Evolutionary conservation across 2,329 filamentous ascomycete species (phyloP).

Genomic region (Leptographium wingfieldii): DNA sequence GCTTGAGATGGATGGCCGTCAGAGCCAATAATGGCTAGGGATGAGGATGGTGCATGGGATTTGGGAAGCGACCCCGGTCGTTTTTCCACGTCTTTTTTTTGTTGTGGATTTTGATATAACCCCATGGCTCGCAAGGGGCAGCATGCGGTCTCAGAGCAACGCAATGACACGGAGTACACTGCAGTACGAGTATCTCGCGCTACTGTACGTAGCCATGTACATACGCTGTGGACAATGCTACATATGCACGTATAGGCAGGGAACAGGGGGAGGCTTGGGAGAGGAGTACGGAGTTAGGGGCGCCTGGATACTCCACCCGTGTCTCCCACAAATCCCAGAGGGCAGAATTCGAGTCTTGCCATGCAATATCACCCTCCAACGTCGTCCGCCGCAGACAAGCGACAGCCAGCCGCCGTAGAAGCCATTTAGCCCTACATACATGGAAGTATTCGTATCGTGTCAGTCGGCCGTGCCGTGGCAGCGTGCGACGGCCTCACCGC

Average conservation of each 20-base stretch:
- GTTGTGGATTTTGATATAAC: neutral
- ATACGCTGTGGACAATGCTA: neutral
- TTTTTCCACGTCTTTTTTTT: neutral
- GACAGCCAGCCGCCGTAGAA: too few relatives aligned
- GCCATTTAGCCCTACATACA: neutral
- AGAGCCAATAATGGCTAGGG: neutral
- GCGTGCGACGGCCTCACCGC: neutral
- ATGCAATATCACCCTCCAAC: too few relatives aligned
- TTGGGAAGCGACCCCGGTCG: neutral
- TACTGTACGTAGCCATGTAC: neutral
- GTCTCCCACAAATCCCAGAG: too few relatives aligned
- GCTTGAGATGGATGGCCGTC: too few relatives aligned
- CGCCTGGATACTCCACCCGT: too few relatives aligned
- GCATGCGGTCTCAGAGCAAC: conserved; percentile 8
- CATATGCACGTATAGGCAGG: conserved; percentile 3
- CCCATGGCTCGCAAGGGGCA: neutral
- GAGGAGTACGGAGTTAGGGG: neutral
- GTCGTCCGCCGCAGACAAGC: too few relatives aligned
- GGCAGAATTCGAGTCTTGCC: too few relatives aligned
- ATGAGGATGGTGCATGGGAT: neutral
- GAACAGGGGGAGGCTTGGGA: neutral
- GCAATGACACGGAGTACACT: conserved; percentile 8
- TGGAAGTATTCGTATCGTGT: too few relatives aligned
- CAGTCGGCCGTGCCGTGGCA: neutral
- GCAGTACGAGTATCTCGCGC: neutral